Conservation (phyloP, 23 red algal species). For the Agarophyton chilense region DNA sequence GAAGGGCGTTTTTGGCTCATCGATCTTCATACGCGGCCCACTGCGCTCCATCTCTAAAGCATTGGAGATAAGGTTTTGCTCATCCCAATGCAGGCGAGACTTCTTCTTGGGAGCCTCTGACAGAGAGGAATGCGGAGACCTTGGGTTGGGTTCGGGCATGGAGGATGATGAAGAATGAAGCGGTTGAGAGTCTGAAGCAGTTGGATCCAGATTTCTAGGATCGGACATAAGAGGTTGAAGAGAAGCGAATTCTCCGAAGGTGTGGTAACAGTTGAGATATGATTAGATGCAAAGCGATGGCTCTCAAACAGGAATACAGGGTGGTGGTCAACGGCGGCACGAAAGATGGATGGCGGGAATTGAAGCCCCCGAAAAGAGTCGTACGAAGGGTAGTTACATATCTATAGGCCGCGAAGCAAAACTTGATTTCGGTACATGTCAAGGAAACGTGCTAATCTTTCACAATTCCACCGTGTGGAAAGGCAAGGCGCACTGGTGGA, state of each 20-base stretch:
- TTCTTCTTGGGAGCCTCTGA: constrained; percentile 58
- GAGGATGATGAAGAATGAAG: not conserved
- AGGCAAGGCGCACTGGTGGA: not conserved
- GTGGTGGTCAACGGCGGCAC: not conserved
- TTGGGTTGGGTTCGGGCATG: constrained; percentile 7
- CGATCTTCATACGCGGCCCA: constrained; percentile 58
- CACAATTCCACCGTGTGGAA: not conserved
- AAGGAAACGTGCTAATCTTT: not conserved
- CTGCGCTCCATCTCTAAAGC: constrained; percentile 59
- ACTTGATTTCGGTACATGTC: not conserved
- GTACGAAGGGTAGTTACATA: too few relatives aligned
- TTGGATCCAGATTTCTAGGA: not conserved
- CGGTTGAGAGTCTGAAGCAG: not conserved
- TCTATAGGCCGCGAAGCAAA: not conserved
- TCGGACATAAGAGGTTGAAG: not conserved
- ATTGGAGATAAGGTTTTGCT: constrained; percentile 65
- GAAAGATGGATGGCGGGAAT: not conserved
- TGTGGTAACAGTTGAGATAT: not conserved
- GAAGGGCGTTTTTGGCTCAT: constrained; percentile 73
- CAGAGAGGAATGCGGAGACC: constrained; percentile 1
- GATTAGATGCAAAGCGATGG: not conserved
- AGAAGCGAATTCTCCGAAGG: not conserved
- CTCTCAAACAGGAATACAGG: too few relatives aligned
- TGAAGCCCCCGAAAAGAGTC: not conserved
- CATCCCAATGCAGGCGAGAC: constrained; percentile 72